Evolutionary conservation across 805 yeast genomes (phyloP).

Genomic region (Kodamaea sagamina): DNA sequence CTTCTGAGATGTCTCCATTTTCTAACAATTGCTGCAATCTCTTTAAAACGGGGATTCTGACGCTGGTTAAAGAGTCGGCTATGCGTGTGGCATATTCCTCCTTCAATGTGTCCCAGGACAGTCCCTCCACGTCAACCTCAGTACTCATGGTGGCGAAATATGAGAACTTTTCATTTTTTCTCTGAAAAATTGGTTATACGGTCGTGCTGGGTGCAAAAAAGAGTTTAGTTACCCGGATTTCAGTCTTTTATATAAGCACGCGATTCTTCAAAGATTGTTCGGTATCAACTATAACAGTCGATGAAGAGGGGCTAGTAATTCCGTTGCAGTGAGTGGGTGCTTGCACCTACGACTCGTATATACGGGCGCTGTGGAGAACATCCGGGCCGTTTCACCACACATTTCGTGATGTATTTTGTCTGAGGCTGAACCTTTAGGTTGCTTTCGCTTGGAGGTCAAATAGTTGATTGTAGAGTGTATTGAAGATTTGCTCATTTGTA

Average conservation of each 20-base stretch:
- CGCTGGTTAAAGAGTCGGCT: conserved; percentile 37
- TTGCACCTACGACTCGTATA: conserved; percentile 16
- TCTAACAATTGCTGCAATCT: conserved; percentile 22
- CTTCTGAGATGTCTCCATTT: conserved; percentile 21
- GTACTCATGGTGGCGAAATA: conserved; percentile 3
- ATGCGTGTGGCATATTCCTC: conserved; percentile 24
- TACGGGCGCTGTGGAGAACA: conserved; percentile 56
- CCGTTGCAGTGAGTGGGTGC: conserved; percentile 35
- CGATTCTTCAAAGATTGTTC: conserved; percentile 17
- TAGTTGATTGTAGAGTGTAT: too few species aligned
- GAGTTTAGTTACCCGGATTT: conserved; percentile 9
- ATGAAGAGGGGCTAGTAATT: conserved; percentile 49
- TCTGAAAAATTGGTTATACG: background rate
- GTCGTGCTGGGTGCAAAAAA: background rate
- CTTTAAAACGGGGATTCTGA: conserved; percentile 36
- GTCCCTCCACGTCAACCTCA: conserved; percentile 13
- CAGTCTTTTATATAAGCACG: background rate
- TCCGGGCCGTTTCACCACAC: conserved; percentile 54
- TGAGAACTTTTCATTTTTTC: background rate
- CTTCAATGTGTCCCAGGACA: conserved; percentile 27
- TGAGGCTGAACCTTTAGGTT: conserved; percentile 34
- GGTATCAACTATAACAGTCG: conserved; percentile 60
- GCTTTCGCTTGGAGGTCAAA: too few species aligned
- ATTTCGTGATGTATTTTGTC: conserved; percentile 41
- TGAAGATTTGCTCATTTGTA: too few species aligned